These are phyloP conservation scores for Saccharomycopsis olivae DNA, from an alignment of 805 yeast species.

Conservation along the genomic window DNA sequence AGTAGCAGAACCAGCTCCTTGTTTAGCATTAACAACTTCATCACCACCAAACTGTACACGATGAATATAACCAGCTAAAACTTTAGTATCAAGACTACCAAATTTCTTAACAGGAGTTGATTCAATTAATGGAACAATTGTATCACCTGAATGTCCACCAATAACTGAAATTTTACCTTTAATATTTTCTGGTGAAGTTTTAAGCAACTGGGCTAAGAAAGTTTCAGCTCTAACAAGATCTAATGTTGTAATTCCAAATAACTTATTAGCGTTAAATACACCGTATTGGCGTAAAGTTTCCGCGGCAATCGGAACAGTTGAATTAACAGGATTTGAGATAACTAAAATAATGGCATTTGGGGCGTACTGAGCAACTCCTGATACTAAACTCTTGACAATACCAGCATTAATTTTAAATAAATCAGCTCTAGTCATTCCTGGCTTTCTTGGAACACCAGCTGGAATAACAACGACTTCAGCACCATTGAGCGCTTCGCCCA, in stretches of 20 bases:
- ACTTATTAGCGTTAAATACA: conserved; percentile 53
- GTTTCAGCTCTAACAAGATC: conserved; percentile 72
- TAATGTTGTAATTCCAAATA: conserved; percentile 76
- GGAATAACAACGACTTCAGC: conserved; percentile 83
- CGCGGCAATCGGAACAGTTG: conserved; percentile 75
- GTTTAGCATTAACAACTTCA: conserved; percentile 77
- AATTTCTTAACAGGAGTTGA: conserved; percentile 30
- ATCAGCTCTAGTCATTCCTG: conserved; percentile 84
- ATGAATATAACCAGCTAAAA: conserved; percentile 51
- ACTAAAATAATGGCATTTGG: conserved; percentile 59
- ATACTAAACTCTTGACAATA: conserved; percentile 65
- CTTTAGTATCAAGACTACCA: conserved; percentile 28
- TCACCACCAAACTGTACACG: conserved; percentile 84
- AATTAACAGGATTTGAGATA: conserved; percentile 76
- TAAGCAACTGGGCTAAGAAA: conserved; percentile 32
- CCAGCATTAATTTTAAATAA: conserved; percentile 76
- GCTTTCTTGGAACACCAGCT: conserved; percentile 84
- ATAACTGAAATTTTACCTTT: conserved; percentile 50
- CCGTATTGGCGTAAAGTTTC: conserved; percentile 66
- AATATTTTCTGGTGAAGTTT: conserved; percentile 5
- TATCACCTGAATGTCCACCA: conserved; percentile 81
- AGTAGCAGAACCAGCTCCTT: conserved; percentile 79
- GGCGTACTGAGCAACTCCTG: conserved; percentile 51
- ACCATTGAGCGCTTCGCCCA: conserved; percentile 58
- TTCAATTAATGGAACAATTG: conserved; percentile 67